Base-by-base conservation (phyloP, 495 filamentous ascomycete species). In the Penicillium desertorum region DNA sequence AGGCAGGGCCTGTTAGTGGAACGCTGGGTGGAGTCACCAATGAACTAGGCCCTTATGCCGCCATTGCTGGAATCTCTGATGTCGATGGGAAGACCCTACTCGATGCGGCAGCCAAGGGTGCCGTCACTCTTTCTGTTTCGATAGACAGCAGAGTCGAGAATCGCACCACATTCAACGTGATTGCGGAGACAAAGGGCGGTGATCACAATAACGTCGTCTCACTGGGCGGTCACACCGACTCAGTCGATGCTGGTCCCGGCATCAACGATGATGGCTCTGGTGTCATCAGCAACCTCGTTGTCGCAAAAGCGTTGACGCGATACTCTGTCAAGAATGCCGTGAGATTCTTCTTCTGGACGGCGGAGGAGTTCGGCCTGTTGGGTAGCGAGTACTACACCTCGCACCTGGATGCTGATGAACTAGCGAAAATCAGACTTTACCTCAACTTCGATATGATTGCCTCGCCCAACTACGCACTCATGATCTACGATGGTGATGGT, bases 391-490 rank as follows among this genome's bases (percentile, higher is more conserved):
- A 76, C 65, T 90, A 87, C 69, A 77, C 88, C 59, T 69, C 77
- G 23, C 63, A 65, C 22, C 75, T 81, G 50, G 61, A 71, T 22
- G 49, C 71, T 2, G 74, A 72, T 17, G 82, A 83, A 46, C 71
- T 81, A 11, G 73, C 69, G 34, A 83, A 84, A 62, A 80, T 90
- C 58, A 68, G 79, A 1, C 79, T 88, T 4, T 88, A 89, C 63
- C 84, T 90, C 62, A 88, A 91, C 75, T 88, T 88, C 60, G 88
- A 91, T 71, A 91, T 90, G 88, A 87, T 89, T 56, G 88, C 87
- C 43, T 83, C 78, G 16, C 88, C 88, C 44, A 90, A 90, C 76
- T 89, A 83, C 62, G 75, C 81, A 16, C 78, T 83, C 62, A 81
- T 80, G 64, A 79, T 89, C 67, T 89, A 88, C 66, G 88, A 91